phyloP scores from a whole-genome alignment of 768 basidiomycete species.

The Calvatia gigantea region DNA sequence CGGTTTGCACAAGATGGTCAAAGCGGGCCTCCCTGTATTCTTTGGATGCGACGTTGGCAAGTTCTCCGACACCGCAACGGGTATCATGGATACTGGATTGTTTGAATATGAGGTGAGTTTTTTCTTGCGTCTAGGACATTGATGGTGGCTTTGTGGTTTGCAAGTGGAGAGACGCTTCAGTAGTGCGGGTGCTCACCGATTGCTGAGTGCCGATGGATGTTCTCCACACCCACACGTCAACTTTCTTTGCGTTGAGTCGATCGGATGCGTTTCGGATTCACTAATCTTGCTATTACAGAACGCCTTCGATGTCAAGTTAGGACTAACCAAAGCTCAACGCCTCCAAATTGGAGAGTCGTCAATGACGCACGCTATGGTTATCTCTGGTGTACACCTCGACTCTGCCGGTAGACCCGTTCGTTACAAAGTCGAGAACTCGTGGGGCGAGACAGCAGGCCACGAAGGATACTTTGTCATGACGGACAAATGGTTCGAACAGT shows the following conservation, averaged over 20 bases:
- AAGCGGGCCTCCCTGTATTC: slow-evolving; percentile 87
- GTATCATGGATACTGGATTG: slow-evolving; percentile 84
- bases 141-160: background rate
- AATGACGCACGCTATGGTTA: slow-evolving; percentile 98
- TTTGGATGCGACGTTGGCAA: slow-evolving; percentile 97
- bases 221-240: too few relatives aligned
- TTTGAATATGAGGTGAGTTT: slow-evolving; percentile 73
- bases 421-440: slow-evolving; percentile 98
- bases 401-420: slow-evolving; percentile 67
- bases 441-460: slow-evolving; percentile 75
- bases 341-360: slow-evolving; percentile 78
- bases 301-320: slow-evolving; percentile 79
- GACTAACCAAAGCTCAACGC: slow-evolving; percentile 82
- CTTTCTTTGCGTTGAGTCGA: too few relatives aligned
- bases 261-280: background rate
- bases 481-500: slow-evolving; percentile 91
- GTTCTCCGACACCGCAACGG: slow-evolving; percentile 63
- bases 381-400: slow-evolving; percentile 89
- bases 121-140: background rate
- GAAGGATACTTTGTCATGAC: slow-evolving; percentile 94
- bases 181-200: background rate
- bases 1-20: slow-evolving; percentile 50
- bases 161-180: background rate
- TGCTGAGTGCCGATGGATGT: background rate
- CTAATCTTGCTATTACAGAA: slow-evolving; percentile 37